Percentiles rank a stretch among this genome's conserved stretches.
These are phyloP conservation scores for Avena insularis DNA, from an alignment of 176 grass and related monocot species.

Conservation along the genomic window DNA sequence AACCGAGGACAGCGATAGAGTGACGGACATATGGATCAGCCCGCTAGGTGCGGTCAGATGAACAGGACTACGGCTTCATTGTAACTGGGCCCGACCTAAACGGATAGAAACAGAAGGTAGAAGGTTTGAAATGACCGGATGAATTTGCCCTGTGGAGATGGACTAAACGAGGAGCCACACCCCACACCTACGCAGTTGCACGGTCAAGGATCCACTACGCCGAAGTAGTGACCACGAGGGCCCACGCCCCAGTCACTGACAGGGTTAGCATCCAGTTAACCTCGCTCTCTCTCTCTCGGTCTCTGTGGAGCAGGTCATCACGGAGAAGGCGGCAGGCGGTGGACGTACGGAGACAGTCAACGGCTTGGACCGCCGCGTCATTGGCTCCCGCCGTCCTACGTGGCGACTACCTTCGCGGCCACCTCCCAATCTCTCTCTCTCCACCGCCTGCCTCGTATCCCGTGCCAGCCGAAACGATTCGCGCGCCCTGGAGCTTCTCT, in stretches of 20 bases:
- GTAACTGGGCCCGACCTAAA: no score
- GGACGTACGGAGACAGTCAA: conserved; percentile 71
- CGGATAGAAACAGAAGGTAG: no score
- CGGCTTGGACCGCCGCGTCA: conserved; percentile 58
- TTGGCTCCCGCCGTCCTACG: conserved; percentile 43
- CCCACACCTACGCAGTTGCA: conserved; percentile 18
- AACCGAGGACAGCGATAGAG: no score
- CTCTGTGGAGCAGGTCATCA: conserved; percentile 8
- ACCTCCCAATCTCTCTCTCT: neutral
- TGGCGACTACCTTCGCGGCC: conserved; percentile 42
- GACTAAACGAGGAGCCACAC: no score
- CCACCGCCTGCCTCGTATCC: neutral
- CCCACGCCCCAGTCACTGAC: conserved; percentile 41
- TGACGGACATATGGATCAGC: no score
- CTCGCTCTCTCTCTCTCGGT: neutral
- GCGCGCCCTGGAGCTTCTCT: conserved; percentile 20
- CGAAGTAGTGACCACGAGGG: conserved; percentile 42
- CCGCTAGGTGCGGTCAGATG: no score
- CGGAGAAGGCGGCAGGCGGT: conserved; percentile 23
- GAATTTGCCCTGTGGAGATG: no score
- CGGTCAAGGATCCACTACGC: conserved; percentile 55
- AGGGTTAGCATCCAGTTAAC: conserved; percentile 24
- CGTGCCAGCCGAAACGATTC: neutral
- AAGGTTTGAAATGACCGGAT: no score
- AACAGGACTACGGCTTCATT: no score